Conservation (phyloP, 441 rosid species). For the Mallotus repandus region DNA sequence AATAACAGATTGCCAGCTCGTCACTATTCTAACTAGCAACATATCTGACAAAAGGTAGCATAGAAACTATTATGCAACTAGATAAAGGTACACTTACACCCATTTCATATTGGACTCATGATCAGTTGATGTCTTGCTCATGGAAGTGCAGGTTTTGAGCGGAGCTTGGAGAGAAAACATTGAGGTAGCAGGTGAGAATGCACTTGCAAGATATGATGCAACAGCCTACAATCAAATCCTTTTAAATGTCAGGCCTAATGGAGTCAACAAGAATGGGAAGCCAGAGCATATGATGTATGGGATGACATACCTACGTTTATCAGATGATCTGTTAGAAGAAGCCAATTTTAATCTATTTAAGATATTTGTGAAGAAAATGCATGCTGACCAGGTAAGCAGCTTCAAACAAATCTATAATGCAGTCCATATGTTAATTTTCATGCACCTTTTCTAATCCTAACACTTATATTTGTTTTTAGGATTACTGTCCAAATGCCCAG, state of each 20-base stretch:
- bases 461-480: slow-evolving; percentile 35
- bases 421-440: not conserved
- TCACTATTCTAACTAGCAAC: not conserved
- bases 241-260: slow-evolving; percentile 77
- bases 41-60: not conserved
- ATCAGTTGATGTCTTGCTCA: too few species aligned
- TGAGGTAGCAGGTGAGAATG: slow-evolving; percentile 85
- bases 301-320: slow-evolving; percentile 28
- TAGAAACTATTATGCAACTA: not conserved
- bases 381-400: slow-evolving; percentile 64
- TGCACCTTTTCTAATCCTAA: not conserved
- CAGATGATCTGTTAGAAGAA: slow-evolving; percentile 39
- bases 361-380: slow-evolving; percentile 73
- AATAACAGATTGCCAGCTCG: too few species aligned
- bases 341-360: slow-evolving; percentile 57
- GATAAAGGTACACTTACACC: slow-evolving; percentile 1
- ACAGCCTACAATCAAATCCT: slow-evolving; percentile 70
- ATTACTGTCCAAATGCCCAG: slow-evolving; percentile 52
- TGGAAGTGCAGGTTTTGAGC: slow-evolving; percentile 29
- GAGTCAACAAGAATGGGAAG: slow-evolving; percentile 46
- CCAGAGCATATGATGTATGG: slow-evolving; percentile 51
- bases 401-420: not conserved
- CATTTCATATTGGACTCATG: not conserved
- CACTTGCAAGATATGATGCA: slow-evolving; percentile 63
- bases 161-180: slow-evolving; percentile 64